A percentile compares a stretch with the other conserved stretches of the same genome.
Conservation (phyloP, 352 stramenopile species). For the Globisporangium rhizosaccharum region DNA sequence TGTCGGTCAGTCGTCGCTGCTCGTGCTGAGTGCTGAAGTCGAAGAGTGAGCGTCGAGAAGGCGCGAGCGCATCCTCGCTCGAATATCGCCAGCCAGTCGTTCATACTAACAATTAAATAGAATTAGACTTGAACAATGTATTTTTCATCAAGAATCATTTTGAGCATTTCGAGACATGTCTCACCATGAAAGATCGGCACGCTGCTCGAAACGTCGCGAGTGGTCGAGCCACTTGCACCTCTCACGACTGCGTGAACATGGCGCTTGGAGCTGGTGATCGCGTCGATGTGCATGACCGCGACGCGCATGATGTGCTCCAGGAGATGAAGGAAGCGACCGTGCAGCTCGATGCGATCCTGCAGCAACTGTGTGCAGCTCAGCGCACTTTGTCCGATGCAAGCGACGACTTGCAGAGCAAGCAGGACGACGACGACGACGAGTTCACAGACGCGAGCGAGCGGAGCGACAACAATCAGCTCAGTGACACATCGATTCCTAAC, state of each 20-base stretch:
- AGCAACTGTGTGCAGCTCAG: constrained; percentile 26
- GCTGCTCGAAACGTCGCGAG: background rate
- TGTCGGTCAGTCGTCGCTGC: background rate
- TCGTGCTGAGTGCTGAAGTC: background rate
- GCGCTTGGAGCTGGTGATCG: background rate
- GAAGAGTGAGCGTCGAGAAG: background rate
- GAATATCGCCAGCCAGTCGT: too few relatives aligned
- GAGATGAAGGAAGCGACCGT: constrained; percentile 25
- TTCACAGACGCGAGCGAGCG: constrained; percentile 7
- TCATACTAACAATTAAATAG: too few relatives aligned
- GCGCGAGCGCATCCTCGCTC: too few relatives aligned
- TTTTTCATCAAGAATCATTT: too few relatives aligned
- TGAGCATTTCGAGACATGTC: too few relatives aligned
- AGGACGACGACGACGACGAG: background rate
- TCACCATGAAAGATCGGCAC: background rate
- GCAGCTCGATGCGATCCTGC: constrained; percentile 46
- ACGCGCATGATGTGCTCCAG: constrained; percentile 7
- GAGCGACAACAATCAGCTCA: background rate
- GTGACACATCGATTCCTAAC: background rate
- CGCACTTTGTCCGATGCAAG: background rate
- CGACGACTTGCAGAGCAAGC: background rate
- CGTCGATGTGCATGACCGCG: background rate
- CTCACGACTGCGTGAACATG: background rate
- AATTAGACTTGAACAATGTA: too few relatives aligned
- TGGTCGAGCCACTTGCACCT: background rate